Evolutionary conservation across 345 rosid species (phyloP).

Genomic region (Ailanthus altissimus): DNA sequence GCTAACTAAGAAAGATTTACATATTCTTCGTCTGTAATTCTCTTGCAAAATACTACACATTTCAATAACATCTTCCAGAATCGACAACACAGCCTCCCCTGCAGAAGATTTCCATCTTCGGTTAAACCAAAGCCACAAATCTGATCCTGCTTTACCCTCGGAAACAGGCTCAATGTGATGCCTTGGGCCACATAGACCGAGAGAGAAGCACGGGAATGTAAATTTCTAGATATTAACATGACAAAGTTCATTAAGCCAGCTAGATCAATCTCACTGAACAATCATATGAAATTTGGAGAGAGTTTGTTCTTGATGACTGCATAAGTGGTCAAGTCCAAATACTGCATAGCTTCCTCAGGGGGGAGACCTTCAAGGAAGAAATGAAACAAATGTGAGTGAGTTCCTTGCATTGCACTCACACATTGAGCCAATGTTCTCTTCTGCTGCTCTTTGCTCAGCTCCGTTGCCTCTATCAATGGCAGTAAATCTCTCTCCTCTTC

Average conservation of each 20-base stretch:
- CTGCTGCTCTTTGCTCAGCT: conserved; percentile 55
- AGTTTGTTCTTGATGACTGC: conserved; percentile 33
- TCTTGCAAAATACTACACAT: too few species aligned
- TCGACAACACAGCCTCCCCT: not conserved
- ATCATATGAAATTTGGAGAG: conserved; percentile 9
- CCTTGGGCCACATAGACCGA: not conserved
- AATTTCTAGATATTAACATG: not conserved
- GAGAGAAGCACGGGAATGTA: not conserved
- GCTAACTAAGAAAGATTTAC: not conserved
- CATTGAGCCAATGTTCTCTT: conserved; percentile 45
- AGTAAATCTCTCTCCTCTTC: conserved; percentile 63
- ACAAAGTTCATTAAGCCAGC: not conserved
- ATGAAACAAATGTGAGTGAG: conserved; percentile 53
- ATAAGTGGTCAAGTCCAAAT: conserved; percentile 50
- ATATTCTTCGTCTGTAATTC: too few species aligned
- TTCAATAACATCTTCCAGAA: not conserved
- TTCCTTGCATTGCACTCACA: conserved; percentile 53
- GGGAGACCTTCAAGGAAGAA: conserved; percentile 55
- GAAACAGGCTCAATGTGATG: not conserved
- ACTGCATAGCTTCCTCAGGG: conserved; percentile 69
- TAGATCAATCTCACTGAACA: not conserved
- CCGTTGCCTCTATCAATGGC: conserved; percentile 68
- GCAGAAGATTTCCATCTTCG: not conserved
- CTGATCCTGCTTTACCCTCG: not conserved
- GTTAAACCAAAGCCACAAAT: not conserved